Evolutionary conservation across 83 land plant genomes (phyloP).

Genomic region (Thuja plicata): DNA sequence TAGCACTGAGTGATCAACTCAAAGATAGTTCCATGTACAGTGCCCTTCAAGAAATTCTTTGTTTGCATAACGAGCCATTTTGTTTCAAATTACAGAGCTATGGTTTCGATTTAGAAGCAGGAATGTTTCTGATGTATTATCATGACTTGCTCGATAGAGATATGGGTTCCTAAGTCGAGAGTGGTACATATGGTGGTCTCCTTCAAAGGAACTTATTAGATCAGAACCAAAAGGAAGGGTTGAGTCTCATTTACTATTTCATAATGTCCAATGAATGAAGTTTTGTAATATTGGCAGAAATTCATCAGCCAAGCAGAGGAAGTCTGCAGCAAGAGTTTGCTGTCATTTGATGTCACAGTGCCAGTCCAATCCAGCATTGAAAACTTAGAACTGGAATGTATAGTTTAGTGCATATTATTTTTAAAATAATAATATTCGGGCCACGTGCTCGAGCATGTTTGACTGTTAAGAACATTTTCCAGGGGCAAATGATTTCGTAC

Average conservation of each 20-base stretch:
- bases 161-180: neutral
- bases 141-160: neutral
- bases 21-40: neutral
- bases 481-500: neutral
- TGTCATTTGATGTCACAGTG: neutral
- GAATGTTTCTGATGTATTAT: neutral
- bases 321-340: neutral
- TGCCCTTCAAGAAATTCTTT: neutral
- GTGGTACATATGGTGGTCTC: neutral
- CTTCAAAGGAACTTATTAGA: neutral
- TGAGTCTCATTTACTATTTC: neutral
- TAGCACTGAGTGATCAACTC: neutral
- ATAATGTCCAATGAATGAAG: neutral
- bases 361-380: neutral
- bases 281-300: neutral
- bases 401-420: neutral
- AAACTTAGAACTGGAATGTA: neutral
- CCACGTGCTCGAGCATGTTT: neutral
- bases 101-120: neutral
- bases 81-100: neutral
- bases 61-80: neutral
- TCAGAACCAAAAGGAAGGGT: neutral
- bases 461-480: neutral
- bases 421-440: neutral
- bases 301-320: slow-evolving; percentile 1